Percentiles rank a stretch among this genome's conserved stretches.
phyloP scores from a whole-genome alignment of 352 stramenopile species.

The Globisporangium parvum region DNA sequence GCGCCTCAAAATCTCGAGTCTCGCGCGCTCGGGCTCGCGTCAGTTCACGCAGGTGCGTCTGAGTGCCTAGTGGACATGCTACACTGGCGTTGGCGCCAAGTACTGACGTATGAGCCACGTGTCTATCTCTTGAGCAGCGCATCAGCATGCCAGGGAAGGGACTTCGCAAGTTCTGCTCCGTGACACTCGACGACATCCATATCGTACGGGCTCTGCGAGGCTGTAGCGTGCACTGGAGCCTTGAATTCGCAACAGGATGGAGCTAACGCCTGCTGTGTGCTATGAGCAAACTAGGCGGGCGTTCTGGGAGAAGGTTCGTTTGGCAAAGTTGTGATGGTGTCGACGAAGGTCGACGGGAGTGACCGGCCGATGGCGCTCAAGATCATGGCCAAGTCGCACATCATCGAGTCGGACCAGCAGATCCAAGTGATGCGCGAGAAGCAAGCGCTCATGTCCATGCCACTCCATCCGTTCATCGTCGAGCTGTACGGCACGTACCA shows the following conservation, averaged over 20 bases:
- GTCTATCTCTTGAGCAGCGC: slow-evolving; percentile 16
- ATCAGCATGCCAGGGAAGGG: slow-evolving; percentile 42
- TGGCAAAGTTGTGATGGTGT: slow-evolving; percentile 93
- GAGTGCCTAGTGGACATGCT: too few relatives aligned
- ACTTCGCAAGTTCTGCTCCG: slow-evolving; percentile 39
- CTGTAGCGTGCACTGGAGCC: too few relatives aligned
- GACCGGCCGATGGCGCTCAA: slow-evolving; percentile 86
- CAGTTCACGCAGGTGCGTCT: slow-evolving; percentile 54
- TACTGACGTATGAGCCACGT: slow-evolving; percentile 2
- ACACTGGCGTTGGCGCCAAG: too few relatives aligned
- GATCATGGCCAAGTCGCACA: slow-evolving; percentile 90
- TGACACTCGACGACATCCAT: slow-evolving; percentile 62
- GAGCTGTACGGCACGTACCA: slow-evolving; percentile 89
- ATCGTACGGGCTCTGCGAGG: slow-evolving; percentile 22
- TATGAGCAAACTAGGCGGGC: slow-evolving; percentile 31
- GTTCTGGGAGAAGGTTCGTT: slow-evolving; percentile 95
- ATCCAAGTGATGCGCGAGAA: slow-evolving; percentile 92
- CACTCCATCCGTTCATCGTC: slow-evolving; percentile 89
- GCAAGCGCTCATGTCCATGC: slow-evolving; percentile 82
- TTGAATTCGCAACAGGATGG: too few relatives aligned
- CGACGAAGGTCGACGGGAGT: slow-evolving; percentile 45
- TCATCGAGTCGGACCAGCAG: slow-evolving; percentile 91
- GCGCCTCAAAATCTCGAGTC: slow-evolving; percentile 44
- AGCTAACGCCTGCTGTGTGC: too few relatives aligned
- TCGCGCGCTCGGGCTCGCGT: slow-evolving; percentile 44